Evolutionary conservation across 2,329 filamentous ascomycete genomes (phyloP), one percentile per base, ranked within the genome.

Genomic region (Calonectria pauciramosa): DNA sequence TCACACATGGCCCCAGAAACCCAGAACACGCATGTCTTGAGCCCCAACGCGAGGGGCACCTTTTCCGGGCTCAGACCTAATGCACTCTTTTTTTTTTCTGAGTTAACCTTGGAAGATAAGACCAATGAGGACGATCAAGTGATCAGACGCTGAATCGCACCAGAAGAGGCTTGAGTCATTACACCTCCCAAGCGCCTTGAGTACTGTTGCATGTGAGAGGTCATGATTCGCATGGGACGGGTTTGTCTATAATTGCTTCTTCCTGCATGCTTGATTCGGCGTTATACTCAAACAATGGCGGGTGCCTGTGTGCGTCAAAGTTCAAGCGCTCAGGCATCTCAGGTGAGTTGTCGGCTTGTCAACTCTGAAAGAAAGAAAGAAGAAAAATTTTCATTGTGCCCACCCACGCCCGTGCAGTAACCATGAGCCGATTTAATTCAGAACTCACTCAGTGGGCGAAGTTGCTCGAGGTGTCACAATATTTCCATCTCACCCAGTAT

Each of bases 41-140:
- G 34, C 28, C 34, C 54, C 63, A 74, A 74, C 52, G 66, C 70
- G 75, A 76, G 70, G 70, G 71, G 47, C 70, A 66, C 66, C 65
- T 69, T 71, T 51, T 75, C 68, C 66, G 73, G 56, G 65, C 74
- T 72, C 73, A 78, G 77, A 78, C 78, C 74, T 30, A 59, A 75
- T 59, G 70, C 75, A 72, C 54, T 68, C 72, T 56, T 51, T 69
- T 63, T 41, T 60, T 47, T 47, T 41, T 20, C 68, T 63, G 51
- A 72, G 70, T 63, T 44, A 41, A 60, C 41, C 75, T n/a, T 54
- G 38, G 65, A 66, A 47, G 71, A 73, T 16, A 56, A 41, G 23
- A 73, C 70, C 71, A 52, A 74, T 71, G 65, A 74, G 76, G 78
- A 78, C 18, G 65, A 34, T 66, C 32, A 44, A 26, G 52, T 44